Evolutionary conservation across 2,329 filamentous ascomycete genomes (phyloP), one percentile per base, ranked within the genome.

Genomic region (Colletotrichum sp.): DNA sequence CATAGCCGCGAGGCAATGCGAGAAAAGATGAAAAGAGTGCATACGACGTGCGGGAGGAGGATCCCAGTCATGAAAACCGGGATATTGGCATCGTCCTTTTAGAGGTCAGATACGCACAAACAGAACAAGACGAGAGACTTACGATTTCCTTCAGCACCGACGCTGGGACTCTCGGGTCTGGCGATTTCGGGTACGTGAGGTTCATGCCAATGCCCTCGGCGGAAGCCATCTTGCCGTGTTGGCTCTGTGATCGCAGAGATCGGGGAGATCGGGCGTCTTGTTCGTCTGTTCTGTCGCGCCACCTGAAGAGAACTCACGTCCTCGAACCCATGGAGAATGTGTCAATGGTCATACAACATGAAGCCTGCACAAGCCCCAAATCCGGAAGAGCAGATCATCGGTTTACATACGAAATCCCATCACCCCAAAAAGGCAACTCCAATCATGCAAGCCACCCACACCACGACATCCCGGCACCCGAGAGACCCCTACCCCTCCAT

Each of bases 11-110:
- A 83, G 70, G 76, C 79, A 15, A 78, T 70, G 5, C 83, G 80
- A 13, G 79, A 78, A 44, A 81, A 32, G 59, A 84, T 76, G 77
- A 83, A 77, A 30, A 84, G 64, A 2, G 83, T 84, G 79, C 82
- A 83, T 44, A 84, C 70, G 16, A 79, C 75, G 74, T 85, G 83
- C 1, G 83, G 83, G 21, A 84, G 70, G 18, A 84, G 78, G 34
- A 85, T 79, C 60, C 83, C 82, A 21, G 81, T 78, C 67, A 85
- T 77, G 49, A 81, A 80, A 34, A 79, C 79, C 10, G 81, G 78
- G 57, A 83, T 73, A 30, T 76, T 77, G 26, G 78, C 72, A 57
- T 76, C 62, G 21, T 71, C 21, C 71, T 76, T 21, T 21, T 16
- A 8, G 2, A 26, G n/a, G 55, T 52, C 8, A 67, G 26, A 24